Evolutionary conservation across 1,284 basidiomycete species (phyloP).

Genomic region (Marasmius oreades): DNA sequence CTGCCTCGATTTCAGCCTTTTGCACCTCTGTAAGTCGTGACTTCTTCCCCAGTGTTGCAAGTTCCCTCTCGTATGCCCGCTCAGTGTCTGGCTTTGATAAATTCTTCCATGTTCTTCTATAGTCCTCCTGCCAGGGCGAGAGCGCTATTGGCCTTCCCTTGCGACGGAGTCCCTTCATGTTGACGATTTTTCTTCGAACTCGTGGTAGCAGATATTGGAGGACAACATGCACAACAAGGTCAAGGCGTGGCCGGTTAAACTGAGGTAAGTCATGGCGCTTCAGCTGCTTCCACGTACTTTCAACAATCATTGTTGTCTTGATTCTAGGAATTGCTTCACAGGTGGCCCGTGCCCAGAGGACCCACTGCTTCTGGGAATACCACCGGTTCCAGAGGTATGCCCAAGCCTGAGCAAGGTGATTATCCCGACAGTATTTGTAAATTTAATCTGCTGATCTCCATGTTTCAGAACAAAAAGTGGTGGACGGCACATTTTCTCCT

Average conservation of each 20-base stretch:
- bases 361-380: slow-evolving; percentile 15
- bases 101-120: background rate
- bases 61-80: background rate
- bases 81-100: background rate
- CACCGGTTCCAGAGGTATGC: slow-evolving; percentile 19
- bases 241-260: slow-evolving; percentile 15
- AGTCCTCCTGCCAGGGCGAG: slow-evolving; percentile 3
- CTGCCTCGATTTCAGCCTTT: background rate
- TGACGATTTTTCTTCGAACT: slow-evolving; percentile 1
- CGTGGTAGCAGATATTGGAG: slow-evolving; percentile 4
- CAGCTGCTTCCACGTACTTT: slow-evolving; percentile 14
- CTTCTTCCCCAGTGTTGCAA: background rate
- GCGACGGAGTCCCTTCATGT: slow-evolving; percentile 1
- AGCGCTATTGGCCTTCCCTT: background rate
- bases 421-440: slow-evolving; percentile 12
- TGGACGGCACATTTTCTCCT: slow-evolving; percentile 6
- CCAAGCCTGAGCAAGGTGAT: slow-evolving; percentile 15
- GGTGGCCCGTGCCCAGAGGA: slow-evolving; percentile 12
- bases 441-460: slow-evolving; percentile 8
- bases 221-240: slow-evolving; percentile 8
- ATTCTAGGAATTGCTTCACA: slow-evolving; percentile 9
- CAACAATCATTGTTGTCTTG: slow-evolving; percentile 19
- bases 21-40: background rate
- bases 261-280: slow-evolving; percentile 14
- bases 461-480: slow-evolving; percentile 9